phyloP scores from a whole-genome alignment of 2,329 filamentous ascomycete genomes.

The Chaetoscypha palmicola region DNA sequence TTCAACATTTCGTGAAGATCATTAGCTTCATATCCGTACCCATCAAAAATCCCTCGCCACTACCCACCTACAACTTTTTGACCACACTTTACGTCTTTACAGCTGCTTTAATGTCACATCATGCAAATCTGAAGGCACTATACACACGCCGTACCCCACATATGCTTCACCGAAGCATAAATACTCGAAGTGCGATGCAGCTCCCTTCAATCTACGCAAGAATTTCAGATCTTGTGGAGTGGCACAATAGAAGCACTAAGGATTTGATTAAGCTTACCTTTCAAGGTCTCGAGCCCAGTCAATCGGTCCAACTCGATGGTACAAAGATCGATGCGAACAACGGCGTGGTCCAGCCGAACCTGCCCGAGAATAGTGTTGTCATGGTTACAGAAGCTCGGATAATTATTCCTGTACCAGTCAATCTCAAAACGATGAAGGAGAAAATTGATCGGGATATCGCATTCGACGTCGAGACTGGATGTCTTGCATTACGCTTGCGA shows the following conservation, averaged over 20 bases:
- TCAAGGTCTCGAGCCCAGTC: constrained; percentile 28
- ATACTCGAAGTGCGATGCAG: constrained; percentile 19
- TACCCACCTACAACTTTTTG: constrained; percentile 29
- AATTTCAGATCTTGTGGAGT: constrained; percentile 26
- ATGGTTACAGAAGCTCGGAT: constrained; percentile 30
- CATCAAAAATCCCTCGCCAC: constrained; percentile 23
- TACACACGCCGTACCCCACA: constrained; percentile 21
- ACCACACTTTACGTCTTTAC: constrained; percentile 32
- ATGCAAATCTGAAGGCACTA: constrained; percentile 32
- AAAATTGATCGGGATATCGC: constrained; percentile 29
- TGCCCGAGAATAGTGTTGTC: constrained; percentile 21
- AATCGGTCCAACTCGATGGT: background rate
- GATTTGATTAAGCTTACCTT: constrained; percentile 55
- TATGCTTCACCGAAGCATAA: constrained; percentile 26
- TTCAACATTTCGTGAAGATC: constrained; percentile 18
- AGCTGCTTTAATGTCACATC: constrained; percentile 33
- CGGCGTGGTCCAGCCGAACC: background rate
- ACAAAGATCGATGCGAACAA: background rate
- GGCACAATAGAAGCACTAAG: constrained; percentile 23
- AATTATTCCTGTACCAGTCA: constrained; percentile 20
- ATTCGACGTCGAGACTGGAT: constrained; percentile 25
- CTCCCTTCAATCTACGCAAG: constrained; percentile 26
- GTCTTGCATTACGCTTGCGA: constrained; percentile 29
- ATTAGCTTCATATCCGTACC: constrained; percentile 22
- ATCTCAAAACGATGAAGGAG: constrained; percentile 24